Evolutionary conservation across 2,329 filamentous ascomycete genomes (phyloP).

Genomic region (Ascomycota sp.): DNA sequence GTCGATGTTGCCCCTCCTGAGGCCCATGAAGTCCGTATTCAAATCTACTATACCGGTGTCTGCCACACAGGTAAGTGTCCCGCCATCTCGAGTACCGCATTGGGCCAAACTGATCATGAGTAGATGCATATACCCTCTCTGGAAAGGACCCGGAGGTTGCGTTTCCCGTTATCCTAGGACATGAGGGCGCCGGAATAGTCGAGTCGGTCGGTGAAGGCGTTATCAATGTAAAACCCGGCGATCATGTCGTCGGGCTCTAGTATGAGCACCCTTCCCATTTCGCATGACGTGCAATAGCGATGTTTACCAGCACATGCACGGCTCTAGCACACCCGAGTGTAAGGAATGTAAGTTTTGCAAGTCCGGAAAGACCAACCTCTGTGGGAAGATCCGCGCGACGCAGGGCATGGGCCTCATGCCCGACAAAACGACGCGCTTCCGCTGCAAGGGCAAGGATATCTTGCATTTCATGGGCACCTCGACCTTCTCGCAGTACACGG

Average conservation of each 20-base stretch:
- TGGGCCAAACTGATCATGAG: conserved; percentile 1
- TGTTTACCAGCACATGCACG: conserved; percentile 2
- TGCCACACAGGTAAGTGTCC: conserved; percentile 64
- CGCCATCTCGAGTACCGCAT: no score
- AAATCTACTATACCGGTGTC: conserved; percentile 94
- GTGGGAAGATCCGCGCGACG: conserved; percentile 93
- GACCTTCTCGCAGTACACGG: conserved; percentile 96
- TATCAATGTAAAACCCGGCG: conserved; percentile 78
- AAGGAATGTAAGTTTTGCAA: conserved; percentile 98
- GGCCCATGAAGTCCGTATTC: conserved; percentile 86
- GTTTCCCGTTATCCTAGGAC: conserved; percentile 71
- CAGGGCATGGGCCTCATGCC: conserved; percentile 95
- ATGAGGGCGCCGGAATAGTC: conserved; percentile 79
- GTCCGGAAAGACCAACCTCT: conserved; percentile 97
- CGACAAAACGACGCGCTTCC: conserved; percentile 86
- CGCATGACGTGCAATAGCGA: neutral
- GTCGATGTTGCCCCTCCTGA: conserved; percentile 75
- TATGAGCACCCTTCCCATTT: conserved; percentile 18
- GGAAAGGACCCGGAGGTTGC: conserved; percentile 94
- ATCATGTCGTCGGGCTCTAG: conserved; percentile 80
- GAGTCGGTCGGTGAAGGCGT: conserved; percentile 90
- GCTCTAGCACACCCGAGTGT: conserved; percentile 72
- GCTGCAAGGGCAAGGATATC: conserved; percentile 79
- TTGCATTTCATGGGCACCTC: conserved; percentile 99
- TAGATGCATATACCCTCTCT: conserved; percentile 81